These are phyloP conservation scores for Monilinia fructigena DNA, from an alignment of 2,329 filamentous ascomycete genomes.

Conservation along the genomic window DNA sequence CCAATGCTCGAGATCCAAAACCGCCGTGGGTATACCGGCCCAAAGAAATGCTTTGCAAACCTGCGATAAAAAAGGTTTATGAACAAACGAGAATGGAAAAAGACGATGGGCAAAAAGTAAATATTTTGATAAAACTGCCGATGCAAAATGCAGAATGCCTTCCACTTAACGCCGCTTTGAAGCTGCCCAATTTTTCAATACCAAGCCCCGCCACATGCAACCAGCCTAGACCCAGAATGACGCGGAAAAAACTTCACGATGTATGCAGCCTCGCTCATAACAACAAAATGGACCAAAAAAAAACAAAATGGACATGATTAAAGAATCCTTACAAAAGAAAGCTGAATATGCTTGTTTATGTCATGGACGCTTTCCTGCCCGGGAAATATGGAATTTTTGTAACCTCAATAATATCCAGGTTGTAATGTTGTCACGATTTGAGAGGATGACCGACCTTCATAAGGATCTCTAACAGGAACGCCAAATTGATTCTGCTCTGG, in stretches of 20 bases:
- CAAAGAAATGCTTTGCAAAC: slow-evolving; percentile 16
- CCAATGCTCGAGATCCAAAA: slow-evolving; percentile 15
- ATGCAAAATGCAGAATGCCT: slow-evolving; percentile 18
- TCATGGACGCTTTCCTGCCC: neutral
- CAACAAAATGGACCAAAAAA: neutral
- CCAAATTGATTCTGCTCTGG: slow-evolving; percentile 12
- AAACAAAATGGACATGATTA: neutral
- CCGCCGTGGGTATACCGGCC: slow-evolving; percentile 20
- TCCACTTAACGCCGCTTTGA: slow-evolving; percentile 13
- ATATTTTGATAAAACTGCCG: neutral
- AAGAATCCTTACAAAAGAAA: neutral
- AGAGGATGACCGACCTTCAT: slow-evolving; percentile 5
- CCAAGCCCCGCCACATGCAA: slow-evolving; percentile 19
- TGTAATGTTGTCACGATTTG: slow-evolving; percentile 16
- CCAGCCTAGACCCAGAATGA: slow-evolving; percentile 2
- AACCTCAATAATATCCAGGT: slow-evolving; percentile 4
- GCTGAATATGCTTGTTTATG: neutral
- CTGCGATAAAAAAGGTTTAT: slow-evolving; percentile 11
- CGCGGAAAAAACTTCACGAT: neutral
- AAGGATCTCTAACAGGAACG: slow-evolving; percentile 4
- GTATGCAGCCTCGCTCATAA: neutral
- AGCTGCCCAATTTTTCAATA: slow-evolving; percentile 2
- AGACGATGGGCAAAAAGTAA: slow-evolving; percentile 1
- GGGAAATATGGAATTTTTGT: neutral
- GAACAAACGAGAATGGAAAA: neutral